These are phyloP conservation scores for Remersonia thermophila DNA, from an alignment of 2,329 filamentous ascomycete genomes.

Conservation along the genomic window DNA sequence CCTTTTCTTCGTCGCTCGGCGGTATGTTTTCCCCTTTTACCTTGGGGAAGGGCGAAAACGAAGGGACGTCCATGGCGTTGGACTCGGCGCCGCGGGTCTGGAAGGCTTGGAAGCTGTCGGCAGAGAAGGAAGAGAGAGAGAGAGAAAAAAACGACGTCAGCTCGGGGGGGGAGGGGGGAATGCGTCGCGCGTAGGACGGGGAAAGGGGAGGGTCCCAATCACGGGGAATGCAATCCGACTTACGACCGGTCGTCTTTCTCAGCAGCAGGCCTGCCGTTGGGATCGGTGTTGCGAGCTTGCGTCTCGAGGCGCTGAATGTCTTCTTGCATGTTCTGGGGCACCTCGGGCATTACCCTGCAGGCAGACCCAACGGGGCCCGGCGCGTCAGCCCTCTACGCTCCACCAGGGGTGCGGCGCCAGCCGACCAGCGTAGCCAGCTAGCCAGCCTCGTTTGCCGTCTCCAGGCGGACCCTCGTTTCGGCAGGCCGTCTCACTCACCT, in stretches of 20 bases:
- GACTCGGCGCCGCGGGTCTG: conserved; percentile 25
- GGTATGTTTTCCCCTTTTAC: conserved; percentile 80
- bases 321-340: conserved; percentile 92
- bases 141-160: not conserved
- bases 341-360: conserved; percentile 79
- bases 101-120: conserved; percentile 31
- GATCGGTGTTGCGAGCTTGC: conserved; percentile 47
- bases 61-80: conserved; percentile 48
- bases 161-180: not conserved
- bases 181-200: too few species aligned
- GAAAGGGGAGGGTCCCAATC: too few species aligned
- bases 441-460: conserved; percentile 6
- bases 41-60: conserved; percentile 85
- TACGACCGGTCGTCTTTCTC: conserved; percentile 16
- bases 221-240: conserved; percentile 2
- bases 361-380: conserved; percentile 27
- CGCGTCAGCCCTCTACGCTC: conserved; percentile 17
- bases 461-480: too few species aligned
- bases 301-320: conserved; percentile 85
- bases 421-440: conserved; percentile 3
- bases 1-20: conserved; percentile 86
- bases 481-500: conserved; percentile 42
- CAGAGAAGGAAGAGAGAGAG: too few species aligned
- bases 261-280: conserved; percentile 9
- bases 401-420: conserved; percentile 10